Evolutionary conservation across 139 green algal species (phyloP).

Genomic region (Zygnema cylindricum): DNA sequence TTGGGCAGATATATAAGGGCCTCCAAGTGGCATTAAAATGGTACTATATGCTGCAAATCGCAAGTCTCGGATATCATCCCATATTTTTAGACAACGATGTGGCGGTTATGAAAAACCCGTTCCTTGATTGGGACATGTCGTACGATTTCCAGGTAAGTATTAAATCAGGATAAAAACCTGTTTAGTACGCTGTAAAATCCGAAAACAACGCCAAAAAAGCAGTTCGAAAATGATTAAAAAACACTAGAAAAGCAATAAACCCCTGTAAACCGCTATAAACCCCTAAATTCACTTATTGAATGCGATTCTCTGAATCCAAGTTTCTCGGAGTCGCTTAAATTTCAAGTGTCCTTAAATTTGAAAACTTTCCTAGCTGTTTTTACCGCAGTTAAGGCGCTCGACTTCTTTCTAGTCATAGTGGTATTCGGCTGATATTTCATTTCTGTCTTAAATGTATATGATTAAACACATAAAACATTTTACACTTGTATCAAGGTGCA

Average conservation of each 20-base stretch:
- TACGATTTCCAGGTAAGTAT: slow-evolving; percentile 14
- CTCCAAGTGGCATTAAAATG: slow-evolving; percentile 12
- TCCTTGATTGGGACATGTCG: not conserved
- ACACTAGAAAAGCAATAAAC: too few species aligned
- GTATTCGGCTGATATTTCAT: not conserved
- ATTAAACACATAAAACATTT: too few species aligned
- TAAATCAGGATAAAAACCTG: not conserved
- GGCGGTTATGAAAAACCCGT: not conserved
- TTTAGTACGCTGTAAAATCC: too few species aligned
- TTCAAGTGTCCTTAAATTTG: too few species aligned
- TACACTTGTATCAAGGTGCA: too few species aligned
- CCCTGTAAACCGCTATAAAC: too few species aligned
- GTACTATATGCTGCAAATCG: slow-evolving; percentile 10
- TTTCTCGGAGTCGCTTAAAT: too few species aligned
- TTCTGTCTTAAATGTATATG: not conserved
- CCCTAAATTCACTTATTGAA: too few species aligned
- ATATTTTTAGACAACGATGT: slow-evolving; percentile 22
- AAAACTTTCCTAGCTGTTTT: too few species aligned
- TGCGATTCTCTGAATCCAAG: too few species aligned
- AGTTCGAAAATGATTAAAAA: too few species aligned
- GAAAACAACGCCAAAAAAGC: too few species aligned
- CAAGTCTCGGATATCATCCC: slow-evolving; percentile 2
- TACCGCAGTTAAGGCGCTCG: not conserved
- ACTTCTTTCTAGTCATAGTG: not conserved
- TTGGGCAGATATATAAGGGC: not conserved